Percentiles rank a stretch among this genome's conserved stretches.
These are phyloP conservation scores for Aspergillus mulundensis DNA, from an alignment of 495 filamentous ascomycete genomes.

Conservation along the genomic window DNA sequence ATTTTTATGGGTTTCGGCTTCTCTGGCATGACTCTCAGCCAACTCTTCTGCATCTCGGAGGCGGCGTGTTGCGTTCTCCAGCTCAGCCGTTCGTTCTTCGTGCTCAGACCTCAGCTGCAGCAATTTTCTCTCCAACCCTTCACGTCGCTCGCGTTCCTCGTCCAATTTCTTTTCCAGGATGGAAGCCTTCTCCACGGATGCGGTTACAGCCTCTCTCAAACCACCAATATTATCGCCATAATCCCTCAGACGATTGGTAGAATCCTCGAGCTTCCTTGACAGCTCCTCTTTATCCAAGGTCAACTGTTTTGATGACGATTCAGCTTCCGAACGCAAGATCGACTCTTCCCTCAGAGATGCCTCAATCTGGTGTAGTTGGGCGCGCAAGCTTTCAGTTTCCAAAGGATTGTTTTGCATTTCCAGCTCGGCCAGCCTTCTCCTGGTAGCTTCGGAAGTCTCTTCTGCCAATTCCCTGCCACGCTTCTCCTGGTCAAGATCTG, in stretches of 20 bases:
- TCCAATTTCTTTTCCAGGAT: constrained; percentile 78
- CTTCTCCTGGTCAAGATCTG: constrained; percentile 75
- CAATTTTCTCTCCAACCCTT: constrained; percentile 75
- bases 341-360: constrained; percentile 74
- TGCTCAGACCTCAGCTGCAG: constrained; percentile 77
- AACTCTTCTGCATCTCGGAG: constrained; percentile 86
- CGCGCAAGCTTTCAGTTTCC: constrained; percentile 78
- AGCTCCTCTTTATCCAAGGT: constrained; percentile 81
- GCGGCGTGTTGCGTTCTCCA: constrained; percentile 68
- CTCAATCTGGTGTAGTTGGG: constrained; percentile 75
- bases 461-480: constrained; percentile 79
- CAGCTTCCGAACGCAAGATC: constrained; percentile 68
- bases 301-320: constrained; percentile 66
- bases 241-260: constrained; percentile 60
- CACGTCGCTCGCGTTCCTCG: constrained; percentile 73
- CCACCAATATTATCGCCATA: constrained; percentile 67
- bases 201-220: constrained; percentile 72
- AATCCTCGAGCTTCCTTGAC: constrained; percentile 63
- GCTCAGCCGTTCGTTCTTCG: constrained; percentile 74
- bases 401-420: constrained; percentile 79
- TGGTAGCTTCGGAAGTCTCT: constrained; percentile 76
- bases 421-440: constrained; percentile 76
- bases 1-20: constrained; percentile 80
- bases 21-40: constrained; percentile 79
- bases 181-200: constrained; percentile 68